A percentile compares a stretch with the other conserved stretches of the same genome.
Conservation (phyloP, 2,329 filamentous ascomycete genomes). For the Colletotrichum navitas region DNA sequence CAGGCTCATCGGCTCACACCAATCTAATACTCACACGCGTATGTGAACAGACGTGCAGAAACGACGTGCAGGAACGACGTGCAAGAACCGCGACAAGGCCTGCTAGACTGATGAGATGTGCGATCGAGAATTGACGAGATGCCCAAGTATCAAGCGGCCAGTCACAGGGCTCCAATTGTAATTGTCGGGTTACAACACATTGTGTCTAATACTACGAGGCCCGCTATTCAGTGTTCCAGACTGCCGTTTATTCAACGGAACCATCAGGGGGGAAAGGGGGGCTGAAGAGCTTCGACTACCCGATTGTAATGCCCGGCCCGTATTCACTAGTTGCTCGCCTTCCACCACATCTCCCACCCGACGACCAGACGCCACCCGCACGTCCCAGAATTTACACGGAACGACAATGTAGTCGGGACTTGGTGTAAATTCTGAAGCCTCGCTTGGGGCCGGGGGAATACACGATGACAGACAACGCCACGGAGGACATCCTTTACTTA, state of each 20-base stretch:
- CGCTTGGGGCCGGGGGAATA: background rate
- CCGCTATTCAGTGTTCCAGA: conserved; percentile 1
- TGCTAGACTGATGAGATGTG: background rate
- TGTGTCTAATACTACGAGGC: background rate
- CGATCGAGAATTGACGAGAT: background rate
- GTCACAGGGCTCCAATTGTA: background rate
- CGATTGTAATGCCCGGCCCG: conserved; percentile 27
- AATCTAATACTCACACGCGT: background rate
- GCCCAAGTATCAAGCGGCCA: background rate
- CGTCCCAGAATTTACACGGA: conserved; percentile 21
- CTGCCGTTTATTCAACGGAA: conserved; percentile 12
- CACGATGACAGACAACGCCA: conserved; percentile 16
- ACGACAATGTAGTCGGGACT: background rate
- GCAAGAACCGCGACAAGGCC: conserved; percentile 17
- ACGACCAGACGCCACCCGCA: conserved; percentile 31
- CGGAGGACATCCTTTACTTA: background rate
- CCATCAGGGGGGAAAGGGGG: background rate
- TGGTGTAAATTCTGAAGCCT: background rate
- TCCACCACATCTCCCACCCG: conserved; percentile 11
- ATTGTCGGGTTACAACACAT: conserved; percentile 9
- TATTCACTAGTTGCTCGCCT: conserved; percentile 11
- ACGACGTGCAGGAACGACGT: no score
- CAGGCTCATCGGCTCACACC: background rate
- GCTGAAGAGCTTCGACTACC: background rate
- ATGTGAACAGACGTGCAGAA: conserved; percentile 27